Conservation (phyloP, 1,284 basidiomycete species). For the Psilocybe mexicana region DNA sequence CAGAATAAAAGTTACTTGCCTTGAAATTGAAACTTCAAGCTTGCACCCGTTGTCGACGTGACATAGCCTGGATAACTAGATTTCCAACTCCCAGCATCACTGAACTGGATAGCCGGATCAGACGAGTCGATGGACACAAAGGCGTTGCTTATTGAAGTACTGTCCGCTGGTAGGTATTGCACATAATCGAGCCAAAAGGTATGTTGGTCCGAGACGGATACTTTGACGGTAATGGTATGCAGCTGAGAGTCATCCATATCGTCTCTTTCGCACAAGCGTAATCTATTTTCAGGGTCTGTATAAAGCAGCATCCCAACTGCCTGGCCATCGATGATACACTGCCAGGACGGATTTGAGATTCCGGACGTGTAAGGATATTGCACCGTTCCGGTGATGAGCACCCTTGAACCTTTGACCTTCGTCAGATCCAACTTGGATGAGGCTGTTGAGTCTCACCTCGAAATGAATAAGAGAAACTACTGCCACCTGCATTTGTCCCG, state of each 20-base stretch:
- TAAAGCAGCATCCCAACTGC: conserved; percentile 16
- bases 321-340: conserved; percentile 28
- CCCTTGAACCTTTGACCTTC: conserved; percentile 15
- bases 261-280: conserved; percentile 20
- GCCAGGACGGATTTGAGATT: conserved; percentile 20
- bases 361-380: conserved; percentile 8
- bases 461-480: conserved; percentile 21
- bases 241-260: conserved; percentile 15
- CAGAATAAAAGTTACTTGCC: conserved; percentile 14
- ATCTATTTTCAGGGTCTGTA: conserved; percentile 19
- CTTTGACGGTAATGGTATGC: conserved; percentile 25
- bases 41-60: conserved; percentile 18
- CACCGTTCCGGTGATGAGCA: conserved; percentile 20
- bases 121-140: conserved; percentile 17
- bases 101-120: conserved; percentile 22
- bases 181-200: conserved; percentile 31
- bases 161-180: conserved; percentile 25
- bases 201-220: conserved; percentile 13
- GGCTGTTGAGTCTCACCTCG: conserved; percentile 17
- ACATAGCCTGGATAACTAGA: conserved; percentile 14
- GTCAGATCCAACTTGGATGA: neutral
- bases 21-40: conserved; percentile 22
- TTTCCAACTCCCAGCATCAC: conserved; percentile 19
- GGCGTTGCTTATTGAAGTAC: conserved; percentile 13
- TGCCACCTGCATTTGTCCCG: conserved; percentile 19